These are phyloP conservation scores for Flaveria brownii DNA, from an alignment of 129 eudicot genomes.

Conservation along the genomic window DNA sequence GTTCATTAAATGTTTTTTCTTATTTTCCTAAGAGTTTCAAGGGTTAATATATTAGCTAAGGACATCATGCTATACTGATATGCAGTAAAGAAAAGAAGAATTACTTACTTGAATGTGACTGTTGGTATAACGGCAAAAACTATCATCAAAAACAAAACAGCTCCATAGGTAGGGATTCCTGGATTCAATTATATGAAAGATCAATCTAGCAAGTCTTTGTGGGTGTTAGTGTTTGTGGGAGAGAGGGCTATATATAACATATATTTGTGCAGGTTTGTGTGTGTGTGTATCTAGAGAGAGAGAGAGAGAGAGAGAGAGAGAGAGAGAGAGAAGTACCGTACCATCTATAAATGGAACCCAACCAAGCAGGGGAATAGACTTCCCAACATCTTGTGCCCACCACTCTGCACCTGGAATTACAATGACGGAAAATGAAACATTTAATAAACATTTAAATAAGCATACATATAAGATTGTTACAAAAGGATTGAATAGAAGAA, in stretches of 20 bases:
- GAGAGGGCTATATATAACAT: not conserved
- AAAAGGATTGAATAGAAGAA: not conserved
- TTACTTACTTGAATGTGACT: conserved; percentile 71
- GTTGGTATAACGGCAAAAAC: conserved; percentile 86
- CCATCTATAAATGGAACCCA: conserved; percentile 89
- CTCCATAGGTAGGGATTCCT: conserved; percentile 70
- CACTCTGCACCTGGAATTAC: conserved; percentile 80
- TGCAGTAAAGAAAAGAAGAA: conserved; percentile 16
- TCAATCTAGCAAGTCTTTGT: conserved; percentile 9
- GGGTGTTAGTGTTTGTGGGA: not conserved
- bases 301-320: not conserved
- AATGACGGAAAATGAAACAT: conserved; percentile 1
- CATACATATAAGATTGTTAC: not conserved
- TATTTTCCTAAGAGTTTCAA: conserved; percentile 15
- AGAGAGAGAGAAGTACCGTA: conserved; percentile 11
- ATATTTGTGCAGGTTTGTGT: too few species aligned
- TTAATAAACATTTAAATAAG: not conserved
- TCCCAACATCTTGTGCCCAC: conserved; percentile 91
- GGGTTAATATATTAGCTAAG: not conserved
- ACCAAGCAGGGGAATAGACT: conserved; percentile 70
- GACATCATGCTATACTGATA: conserved; percentile 2
- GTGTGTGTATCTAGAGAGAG: not conserved
- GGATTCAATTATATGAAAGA: conserved; percentile 30
- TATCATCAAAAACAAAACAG: conserved; percentile 66
- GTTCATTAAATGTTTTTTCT: not conserved